Evolutionary conservation across 2,329 filamentous ascomycete genomes (phyloP).

Genomic region (Penicillium concentricum): DNA sequence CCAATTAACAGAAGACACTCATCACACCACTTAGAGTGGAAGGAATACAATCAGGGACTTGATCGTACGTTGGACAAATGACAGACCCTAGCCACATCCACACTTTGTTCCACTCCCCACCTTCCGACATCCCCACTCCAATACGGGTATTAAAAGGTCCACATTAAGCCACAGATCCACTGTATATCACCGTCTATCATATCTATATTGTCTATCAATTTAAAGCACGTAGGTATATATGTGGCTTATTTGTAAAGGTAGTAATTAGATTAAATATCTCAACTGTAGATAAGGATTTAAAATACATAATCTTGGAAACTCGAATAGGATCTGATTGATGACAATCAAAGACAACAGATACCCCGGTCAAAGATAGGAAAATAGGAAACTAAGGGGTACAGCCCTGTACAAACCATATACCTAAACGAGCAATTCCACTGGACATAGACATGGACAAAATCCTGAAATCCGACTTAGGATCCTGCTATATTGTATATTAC

Average conservation of each 20-base stretch:
- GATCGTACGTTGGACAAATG: too few species aligned
- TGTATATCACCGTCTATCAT: neutral
- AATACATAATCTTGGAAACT: neutral
- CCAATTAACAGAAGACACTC: neutral
- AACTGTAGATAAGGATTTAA: neutral
- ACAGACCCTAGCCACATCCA: neutral
- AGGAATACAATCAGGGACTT: too few species aligned
- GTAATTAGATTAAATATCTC: neutral
- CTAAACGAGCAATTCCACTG: neutral
- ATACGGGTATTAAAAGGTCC: neutral
- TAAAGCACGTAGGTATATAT: too few species aligned
- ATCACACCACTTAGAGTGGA: neutral
- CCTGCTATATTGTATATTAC: neutral
- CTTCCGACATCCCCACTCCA: neutral
- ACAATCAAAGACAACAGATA: neutral
- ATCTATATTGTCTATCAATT: neutral
- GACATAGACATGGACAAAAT: neutral
- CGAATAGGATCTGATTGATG: neutral
- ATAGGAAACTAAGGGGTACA: neutral
- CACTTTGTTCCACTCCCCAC: neutral
- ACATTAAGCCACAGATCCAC: neutral
- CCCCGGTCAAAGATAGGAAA: neutral
- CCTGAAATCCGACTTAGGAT: too few species aligned
- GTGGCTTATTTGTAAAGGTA: neutral
- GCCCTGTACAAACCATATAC: neutral